Conservation (phyloP, 2,329 filamentous ascomycete genomes). For the Decorospora gaudefroyi region DNA sequence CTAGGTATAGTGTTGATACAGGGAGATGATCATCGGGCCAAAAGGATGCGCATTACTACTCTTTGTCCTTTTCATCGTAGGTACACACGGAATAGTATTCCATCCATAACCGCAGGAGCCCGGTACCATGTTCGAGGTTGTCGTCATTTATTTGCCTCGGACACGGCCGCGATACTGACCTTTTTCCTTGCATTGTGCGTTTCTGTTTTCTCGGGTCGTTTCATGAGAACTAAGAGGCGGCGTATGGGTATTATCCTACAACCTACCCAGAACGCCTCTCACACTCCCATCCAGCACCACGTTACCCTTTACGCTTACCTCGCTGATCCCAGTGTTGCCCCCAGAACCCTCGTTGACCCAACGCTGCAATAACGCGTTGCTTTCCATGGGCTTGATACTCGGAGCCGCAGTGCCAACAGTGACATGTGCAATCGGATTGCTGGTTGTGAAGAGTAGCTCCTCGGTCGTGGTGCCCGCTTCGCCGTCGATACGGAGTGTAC, state of each 20-base stretch:
- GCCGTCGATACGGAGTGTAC: constrained; percentile 24
- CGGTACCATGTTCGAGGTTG: too few species aligned
- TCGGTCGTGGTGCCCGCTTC: constrained; percentile 50
- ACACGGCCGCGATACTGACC: too few species aligned
- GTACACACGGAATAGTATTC: too few species aligned
- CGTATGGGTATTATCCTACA: constrained; percentile 23
- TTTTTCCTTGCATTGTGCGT: too few species aligned
- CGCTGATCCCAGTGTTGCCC: constrained; percentile 58
- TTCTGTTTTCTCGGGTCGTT: too few species aligned
- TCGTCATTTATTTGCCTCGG: too few species aligned
- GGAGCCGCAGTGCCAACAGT: constrained; percentile 81
- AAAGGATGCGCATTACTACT: too few species aligned
- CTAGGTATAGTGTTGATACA: too few species aligned
- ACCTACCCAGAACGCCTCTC: constrained; percentile 48
- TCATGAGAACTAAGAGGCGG: too few species aligned
- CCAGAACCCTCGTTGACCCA: constrained; percentile 70
- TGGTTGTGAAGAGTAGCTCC: constrained; percentile 60
- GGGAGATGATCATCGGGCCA: too few species aligned
- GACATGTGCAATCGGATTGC: constrained; percentile 81
- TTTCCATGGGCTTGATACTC: constrained; percentile 87
- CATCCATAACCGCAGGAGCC: too few species aligned
- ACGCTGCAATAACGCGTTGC: constrained; percentile 76
- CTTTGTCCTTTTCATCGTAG: too few species aligned
- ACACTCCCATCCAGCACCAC: constrained; percentile 62
- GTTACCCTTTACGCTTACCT: constrained; percentile 59